Evolutionary conservation across 257 asterid genomes (phyloP).

Genomic region (Forsythia viridissima): DNA sequence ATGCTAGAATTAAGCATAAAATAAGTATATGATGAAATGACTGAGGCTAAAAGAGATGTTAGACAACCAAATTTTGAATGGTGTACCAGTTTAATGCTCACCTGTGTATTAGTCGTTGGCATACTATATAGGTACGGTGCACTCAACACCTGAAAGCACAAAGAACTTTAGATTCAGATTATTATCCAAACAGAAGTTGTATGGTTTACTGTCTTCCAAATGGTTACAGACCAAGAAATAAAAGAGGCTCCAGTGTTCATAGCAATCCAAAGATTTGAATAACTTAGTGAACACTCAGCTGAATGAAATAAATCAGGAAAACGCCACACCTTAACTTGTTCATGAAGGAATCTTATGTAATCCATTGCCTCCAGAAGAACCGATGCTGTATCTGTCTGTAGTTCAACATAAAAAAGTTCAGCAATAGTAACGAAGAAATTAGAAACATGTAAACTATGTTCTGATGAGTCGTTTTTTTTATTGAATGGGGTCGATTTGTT

Average conservation of each 20-base stretch:
- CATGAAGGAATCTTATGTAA: slow-evolving; percentile 85
- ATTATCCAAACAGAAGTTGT: background rate
- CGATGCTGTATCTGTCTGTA: slow-evolving; percentile 91
- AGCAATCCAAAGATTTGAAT: background rate
- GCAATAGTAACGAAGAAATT: background rate
- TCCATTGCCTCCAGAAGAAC: slow-evolving; percentile 88
- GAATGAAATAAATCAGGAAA: slow-evolving; percentile 3
- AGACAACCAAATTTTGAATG: background rate
- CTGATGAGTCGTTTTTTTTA: background rate
- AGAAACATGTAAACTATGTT: slow-evolving; percentile 3
- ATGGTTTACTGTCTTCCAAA: background rate
- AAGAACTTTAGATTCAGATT: background rate
- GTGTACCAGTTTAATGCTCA: slow-evolving; percentile 25
- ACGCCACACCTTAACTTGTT: slow-evolving; percentile 74
- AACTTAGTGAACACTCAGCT: background rate
- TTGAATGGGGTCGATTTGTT: background rate
- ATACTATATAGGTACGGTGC: slow-evolving; percentile 73
- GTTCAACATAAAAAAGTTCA: background rate
- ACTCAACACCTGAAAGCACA: slow-evolving; percentile 67
- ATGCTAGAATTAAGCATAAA: no score
- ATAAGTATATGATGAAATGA: background rate
- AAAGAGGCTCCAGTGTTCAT: background rate
- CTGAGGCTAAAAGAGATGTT: background rate
- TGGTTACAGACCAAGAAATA: background rate
- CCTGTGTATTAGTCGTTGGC: slow-evolving; percentile 43